A percentile compares a stretch with the other conserved stretches of the same genome.
Evolutionary conservation across 2,329 filamentous ascomycete genomes (phyloP).

Genomic region (Neofusicoccum ribis): DNA sequence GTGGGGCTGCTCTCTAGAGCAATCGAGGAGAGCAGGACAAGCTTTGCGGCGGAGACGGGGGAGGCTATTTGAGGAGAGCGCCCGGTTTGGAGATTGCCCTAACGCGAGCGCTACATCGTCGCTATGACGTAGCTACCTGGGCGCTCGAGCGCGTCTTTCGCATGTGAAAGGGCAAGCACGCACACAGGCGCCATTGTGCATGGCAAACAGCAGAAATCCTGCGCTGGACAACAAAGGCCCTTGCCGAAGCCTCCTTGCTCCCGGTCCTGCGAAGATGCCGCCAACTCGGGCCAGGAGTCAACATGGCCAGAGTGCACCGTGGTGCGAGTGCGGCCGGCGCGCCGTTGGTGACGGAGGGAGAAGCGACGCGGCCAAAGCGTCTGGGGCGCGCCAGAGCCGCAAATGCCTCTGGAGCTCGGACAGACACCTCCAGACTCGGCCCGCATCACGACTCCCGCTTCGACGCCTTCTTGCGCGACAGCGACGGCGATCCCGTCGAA

Average conservation of each 20-base stretch:
- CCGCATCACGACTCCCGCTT: background rate
- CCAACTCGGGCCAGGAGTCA: background rate
- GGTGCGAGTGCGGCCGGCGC: background rate
- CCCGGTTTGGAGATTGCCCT: conserved; percentile 3
- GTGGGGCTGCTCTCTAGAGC: background rate
- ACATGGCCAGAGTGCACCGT: background rate
- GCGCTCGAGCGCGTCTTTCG: background rate
- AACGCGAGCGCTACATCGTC: background rate
- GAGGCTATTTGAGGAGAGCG: background rate
- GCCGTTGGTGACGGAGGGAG: background rate
- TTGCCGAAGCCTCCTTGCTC: too few relatives aligned
- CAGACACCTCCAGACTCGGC: background rate
- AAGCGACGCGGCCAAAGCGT: background rate
- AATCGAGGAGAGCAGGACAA: background rate
- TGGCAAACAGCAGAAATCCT: background rate
- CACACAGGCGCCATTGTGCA: background rate
- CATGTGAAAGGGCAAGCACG: background rate
- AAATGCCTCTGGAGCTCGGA: background rate
- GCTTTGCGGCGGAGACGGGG: background rate
- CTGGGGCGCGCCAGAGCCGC: background rate
- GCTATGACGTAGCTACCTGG: background rate
- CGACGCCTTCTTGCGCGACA: background rate
- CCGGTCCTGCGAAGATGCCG: background rate
- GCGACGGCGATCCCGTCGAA: conserved; percentile 3
- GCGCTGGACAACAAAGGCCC: background rate